Evolutionary conservation across 352 stramenopile genomes (phyloP).

Genomic region (Phytophthora aleatoria): DNA sequence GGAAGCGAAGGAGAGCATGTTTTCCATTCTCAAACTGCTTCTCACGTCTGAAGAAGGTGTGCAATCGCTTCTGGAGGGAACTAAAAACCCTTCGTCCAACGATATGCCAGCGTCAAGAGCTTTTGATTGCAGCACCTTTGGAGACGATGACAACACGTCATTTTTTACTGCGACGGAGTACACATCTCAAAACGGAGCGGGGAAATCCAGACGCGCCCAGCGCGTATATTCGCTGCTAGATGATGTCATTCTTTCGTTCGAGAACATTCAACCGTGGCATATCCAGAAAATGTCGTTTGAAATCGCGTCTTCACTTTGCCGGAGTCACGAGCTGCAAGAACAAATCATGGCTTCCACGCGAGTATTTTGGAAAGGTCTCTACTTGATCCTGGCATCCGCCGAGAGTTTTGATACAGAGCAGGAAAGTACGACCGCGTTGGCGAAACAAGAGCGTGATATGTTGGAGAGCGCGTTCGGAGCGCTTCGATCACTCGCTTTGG

Average conservation of each 20-base stretch:
- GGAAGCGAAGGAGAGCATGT: slow-evolving; percentile 55
- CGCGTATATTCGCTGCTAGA: slow-evolving; percentile 69
- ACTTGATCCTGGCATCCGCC: slow-evolving; percentile 73
- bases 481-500: slow-evolving; percentile 63
- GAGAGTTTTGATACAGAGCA: slow-evolving; percentile 52
- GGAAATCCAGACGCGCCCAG: slow-evolving; percentile 42
- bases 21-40: slow-evolving; percentile 56
- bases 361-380: slow-evolving; percentile 81
- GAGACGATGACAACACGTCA: slow-evolving; percentile 53
- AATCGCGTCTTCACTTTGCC: slow-evolving; percentile 72
- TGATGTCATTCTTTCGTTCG: slow-evolving; percentile 66
- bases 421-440: slow-evolving; percentile 42
- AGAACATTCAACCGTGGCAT: slow-evolving; percentile 80
- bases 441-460: slow-evolving; percentile 75
- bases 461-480: slow-evolving; percentile 75
- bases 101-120: slow-evolving; percentile 25
- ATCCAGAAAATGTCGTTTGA: slow-evolving; percentile 81
- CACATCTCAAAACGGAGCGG: slow-evolving; percentile 39
- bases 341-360: slow-evolving; percentile 69
- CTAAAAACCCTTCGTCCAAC: not conserved
- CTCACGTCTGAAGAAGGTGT: slow-evolving; percentile 56
- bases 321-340: slow-evolving; percentile 54
- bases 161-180: slow-evolving; percentile 66
- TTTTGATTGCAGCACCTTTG: slow-evolving; percentile 43
- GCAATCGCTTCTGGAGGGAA: slow-evolving; percentile 38